Base-by-base conservation (phyloP, 768 basidiomycete genomes). In the Sporobolomyces pararoseus region DNA sequence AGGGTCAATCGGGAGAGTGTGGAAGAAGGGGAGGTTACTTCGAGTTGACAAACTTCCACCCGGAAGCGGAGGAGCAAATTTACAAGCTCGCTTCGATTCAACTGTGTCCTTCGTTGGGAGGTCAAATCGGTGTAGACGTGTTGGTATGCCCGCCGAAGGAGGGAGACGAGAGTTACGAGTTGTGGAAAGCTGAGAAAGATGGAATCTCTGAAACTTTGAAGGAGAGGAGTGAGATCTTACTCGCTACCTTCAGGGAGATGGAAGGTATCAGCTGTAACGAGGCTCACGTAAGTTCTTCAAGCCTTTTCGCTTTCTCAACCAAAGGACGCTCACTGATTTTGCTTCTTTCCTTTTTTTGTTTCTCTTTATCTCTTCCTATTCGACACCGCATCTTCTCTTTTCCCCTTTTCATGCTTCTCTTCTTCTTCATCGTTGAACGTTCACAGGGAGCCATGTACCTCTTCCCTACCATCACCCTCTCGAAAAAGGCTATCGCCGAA, bases 1-100 rank as follows among this genome's bases (percentile, higher is more conserved):
- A 99, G 80, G 95, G 95, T 62, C 90, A 96, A 70, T 86, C 85
- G 44, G 95, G 95, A 68, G 95, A 99, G 81, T 99, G 96, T 79
- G 95, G 96, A 3, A 84, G 95, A n/a, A 85, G 96, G 55, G 95
- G 95, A 39, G 95, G 94, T 4, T 99, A 96, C 83, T 94, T 95
- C 76, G 95, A 99, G 81, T 86, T 88, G 78, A 84, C 85, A 70
- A 98, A 98, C 81, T 81, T 99, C 74, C 78, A 83, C 17, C 82
- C 86, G 12, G 88, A 91, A 34, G 84, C 95, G 68, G 82, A 89
- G 69, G 91, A 89, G 21, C 85, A 90, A 78, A 85, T 98, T 60
- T 97, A 98, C 84, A 99, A 98, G 83, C 93, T 99, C 87, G 90
- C 91, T 63, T 87, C 86, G 75, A 90, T 97, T 64, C 84, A 84